These are phyloP conservation scores for Rubroboletus satanas DNA, from an alignment of 768 basidiomycete genomes.

Conservation along the genomic window DNA sequence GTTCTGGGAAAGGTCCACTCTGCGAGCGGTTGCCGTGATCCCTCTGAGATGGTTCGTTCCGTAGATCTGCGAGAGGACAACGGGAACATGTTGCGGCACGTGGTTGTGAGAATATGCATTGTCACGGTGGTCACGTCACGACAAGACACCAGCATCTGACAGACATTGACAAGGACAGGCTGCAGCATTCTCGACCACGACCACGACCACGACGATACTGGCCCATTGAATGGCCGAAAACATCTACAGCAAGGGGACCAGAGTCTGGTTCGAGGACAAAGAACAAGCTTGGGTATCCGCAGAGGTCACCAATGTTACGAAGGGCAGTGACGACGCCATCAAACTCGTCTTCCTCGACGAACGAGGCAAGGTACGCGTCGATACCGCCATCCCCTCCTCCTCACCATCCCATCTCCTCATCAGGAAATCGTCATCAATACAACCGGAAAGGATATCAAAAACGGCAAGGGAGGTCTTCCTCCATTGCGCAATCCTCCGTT, in stretches of 20 bases:
- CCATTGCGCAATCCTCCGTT: constrained; percentile 95
- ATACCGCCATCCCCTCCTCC: constrained; percentile 7
- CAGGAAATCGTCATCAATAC: constrained; percentile 82
- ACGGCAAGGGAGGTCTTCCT: constrained; percentile 76
- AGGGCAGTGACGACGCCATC: constrained; percentile 67
- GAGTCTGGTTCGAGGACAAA: constrained; percentile 93
- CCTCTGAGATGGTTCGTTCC: no score
- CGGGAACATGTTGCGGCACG: constrained; percentile 2
- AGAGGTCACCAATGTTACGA: constrained; percentile 66
- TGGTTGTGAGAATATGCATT: constrained; percentile 12
- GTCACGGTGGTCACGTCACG: constrained; percentile 28
- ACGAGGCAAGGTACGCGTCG: constrained; percentile 72
- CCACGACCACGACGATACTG: constrained; percentile 20
- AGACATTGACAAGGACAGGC: not conserved
- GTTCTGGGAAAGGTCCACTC: no score
- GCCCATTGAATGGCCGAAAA: constrained; percentile 84
- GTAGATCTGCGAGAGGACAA: no score
- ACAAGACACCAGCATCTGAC: not conserved
- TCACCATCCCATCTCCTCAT: not conserved
- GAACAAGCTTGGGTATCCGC: constrained; percentile 93
- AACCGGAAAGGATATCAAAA: constrained; percentile 74
- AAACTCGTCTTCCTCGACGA: constrained; percentile 86
- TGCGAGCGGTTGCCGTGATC: no score
- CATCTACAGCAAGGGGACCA: constrained; percentile 85
- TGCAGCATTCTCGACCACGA: constrained; percentile 15